Percentiles rank a stretch among this genome's conserved stretches.
phyloP scores from a whole-genome alignment of 257 asterid genomes.

The Nicotiana otophora region DNA sequence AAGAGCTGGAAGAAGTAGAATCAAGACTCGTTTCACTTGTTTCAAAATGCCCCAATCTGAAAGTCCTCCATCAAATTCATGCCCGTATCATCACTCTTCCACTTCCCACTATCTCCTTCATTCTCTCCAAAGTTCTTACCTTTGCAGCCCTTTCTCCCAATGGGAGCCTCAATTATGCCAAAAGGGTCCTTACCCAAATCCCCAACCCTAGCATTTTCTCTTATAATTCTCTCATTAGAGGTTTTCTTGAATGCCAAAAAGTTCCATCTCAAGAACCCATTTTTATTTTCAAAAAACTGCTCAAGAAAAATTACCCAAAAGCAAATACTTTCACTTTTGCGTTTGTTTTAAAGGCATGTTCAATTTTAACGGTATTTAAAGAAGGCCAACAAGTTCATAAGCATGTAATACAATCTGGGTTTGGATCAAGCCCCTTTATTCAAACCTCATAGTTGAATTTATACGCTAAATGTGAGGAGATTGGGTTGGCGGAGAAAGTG shows the following conservation, averaged over 20 bases:
- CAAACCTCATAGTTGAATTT: conserved; percentile 60
- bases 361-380: conserved; percentile 26
- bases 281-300: conserved; percentile 36
- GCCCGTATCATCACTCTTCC: conserved; percentile 47
- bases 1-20: conserved; percentile 38
- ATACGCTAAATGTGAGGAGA: conserved; percentile 53
- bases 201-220: conserved; percentile 46
- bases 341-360: conserved; percentile 21
- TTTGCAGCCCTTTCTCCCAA: conserved; percentile 44
- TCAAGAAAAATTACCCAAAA: conserved; percentile 30
- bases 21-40: conserved; percentile 41
- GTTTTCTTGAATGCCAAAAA: conserved; percentile 22
- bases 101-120: conserved; percentile 31
- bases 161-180: conserved; percentile 49
- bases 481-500: conserved; percentile 51
- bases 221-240: conserved; percentile 59
- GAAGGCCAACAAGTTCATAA: conserved; percentile 70
- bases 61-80: conserved; percentile 58
- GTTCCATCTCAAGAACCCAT: conserved; percentile 39
- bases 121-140: conserved; percentile 55
- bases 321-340: conserved; percentile 61
- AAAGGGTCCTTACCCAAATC: conserved; percentile 34
- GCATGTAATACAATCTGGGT: conserved; percentile 47
- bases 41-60: conserved; percentile 57
- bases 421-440: conserved; percentile 36